Base-by-base conservation (phyloP, 805 yeast species). In the Ogataea methanolica region DNA sequence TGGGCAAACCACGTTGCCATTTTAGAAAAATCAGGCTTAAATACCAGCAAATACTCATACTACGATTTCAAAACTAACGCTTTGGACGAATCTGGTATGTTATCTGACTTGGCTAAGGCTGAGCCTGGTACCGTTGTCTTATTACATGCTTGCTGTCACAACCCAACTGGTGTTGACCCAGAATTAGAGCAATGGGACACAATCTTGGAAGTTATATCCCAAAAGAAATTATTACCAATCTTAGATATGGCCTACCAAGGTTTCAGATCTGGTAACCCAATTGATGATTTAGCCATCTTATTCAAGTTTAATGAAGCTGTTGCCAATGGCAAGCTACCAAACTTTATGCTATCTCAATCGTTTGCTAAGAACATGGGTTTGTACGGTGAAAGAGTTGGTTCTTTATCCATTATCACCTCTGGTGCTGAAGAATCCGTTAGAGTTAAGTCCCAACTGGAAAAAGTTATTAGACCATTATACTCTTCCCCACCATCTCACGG, bases 201-300 rank as follows among this genome's bases (percentile, higher is more conserved):
- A 65, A 87, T 92, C 36, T 73, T 87, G 58, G 80, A 83, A 42
- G 79, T 83, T 33, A 63, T 87, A 37, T 69, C 77, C 57, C 65
- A 72, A 42, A 78, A 79, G 63, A 70, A 76, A 39, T 78, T 88
- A 59, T 77, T 86, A 66, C 96, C 96, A 37, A 74, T 92, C 63
- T 80, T 91, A 52, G 98, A 91, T 72, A 82, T 85, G 82, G 97
- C 97, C 2, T 91, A 91, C 73, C 97, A 91, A 70, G 98, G 97
- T 22, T 88, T 92, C 61, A 89, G 95, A 42, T 80, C 95, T 4
- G 97, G 97, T 47, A 78, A 82, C 58, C 78, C 89, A 53, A 80
- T 78, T 63, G 72, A 80, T 61, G 98, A 91, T 66, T 71, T 78
- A 55, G 71, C 68, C 33, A 65, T 75, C 50, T 66, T 79, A 54